Evolutionary conservation across 176 grass and related monocot genomes (phyloP), one percentile per base, ranked within the genome.

Genomic region (Oryza punctata): DNA sequence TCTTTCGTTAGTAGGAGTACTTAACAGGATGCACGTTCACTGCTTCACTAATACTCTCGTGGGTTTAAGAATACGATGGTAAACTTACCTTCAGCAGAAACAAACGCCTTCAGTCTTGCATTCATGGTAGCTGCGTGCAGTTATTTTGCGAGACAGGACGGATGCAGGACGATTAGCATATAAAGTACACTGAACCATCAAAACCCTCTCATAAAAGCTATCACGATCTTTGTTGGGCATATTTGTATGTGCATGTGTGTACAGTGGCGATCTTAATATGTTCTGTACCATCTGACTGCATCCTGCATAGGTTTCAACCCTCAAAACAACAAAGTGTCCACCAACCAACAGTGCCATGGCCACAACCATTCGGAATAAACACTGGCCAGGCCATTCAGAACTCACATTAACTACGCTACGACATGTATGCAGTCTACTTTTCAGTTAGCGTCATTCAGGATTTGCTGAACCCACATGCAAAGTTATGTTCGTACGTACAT

Each of bases 241-340:
- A 63, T 44, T 82, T 41, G 69, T 41, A 65, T 73, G 52, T 30
- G 80, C 43, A 41, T 60, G 59, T 9, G 63, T 30, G 35, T 11
- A 38, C 67, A 29, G 68, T 8, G 27, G 35, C 16, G 3, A 35
- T 82, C 26, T 47, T 75, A 83, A 50, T 73, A 50, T 67, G 70
- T 7, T 49, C 10, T 63, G 50, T 43, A 30, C 68, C 40, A 19
- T 77, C 45, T 54, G 72, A 24, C 27, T 38, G 71, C 37, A 75
- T 29, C 70, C 35, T 27, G 13, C 71, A 26, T 27, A 29, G 41
- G 41, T 61, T 61, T 61, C 57, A 61, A 61, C 57, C 57, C 57
- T 61, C 57, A 61, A 61, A 83, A 28, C 70, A 74, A 67, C 63
- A 19, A 79, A 79, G 40, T 67, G 63, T 50, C 67, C 40, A 79